Percentiles rank a stretch among this genome's conserved stretches.
These are phyloP conservation scores for Penicillium waksmanii DNA, from an alignment of 495 filamentous ascomycete species.

Conservation along the genomic window DNA sequence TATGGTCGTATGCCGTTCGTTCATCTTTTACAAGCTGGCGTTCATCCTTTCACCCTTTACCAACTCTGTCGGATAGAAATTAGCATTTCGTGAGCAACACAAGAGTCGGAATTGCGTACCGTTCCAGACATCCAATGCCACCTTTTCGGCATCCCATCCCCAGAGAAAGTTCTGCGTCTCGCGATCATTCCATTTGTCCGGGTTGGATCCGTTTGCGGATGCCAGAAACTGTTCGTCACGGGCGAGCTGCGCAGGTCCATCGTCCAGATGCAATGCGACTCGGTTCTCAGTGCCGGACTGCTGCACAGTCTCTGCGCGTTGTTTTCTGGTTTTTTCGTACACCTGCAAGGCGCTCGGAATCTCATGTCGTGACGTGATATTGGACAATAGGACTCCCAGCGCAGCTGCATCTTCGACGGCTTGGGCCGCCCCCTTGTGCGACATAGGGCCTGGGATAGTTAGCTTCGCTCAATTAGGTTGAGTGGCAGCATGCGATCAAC, in stretches of 20 bases:
- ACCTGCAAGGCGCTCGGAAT: conserved; percentile 46
- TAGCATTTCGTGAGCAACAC: conserved; percentile 7
- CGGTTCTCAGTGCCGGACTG: conserved; percentile 55
- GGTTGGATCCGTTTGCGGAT: conserved; percentile 42
- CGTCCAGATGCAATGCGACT: conserved; percentile 55
- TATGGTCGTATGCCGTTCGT: not conserved
- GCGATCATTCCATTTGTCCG: conserved; percentile 55
- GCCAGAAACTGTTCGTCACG: conserved; percentile 50
- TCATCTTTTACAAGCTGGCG: conserved; percentile 16
- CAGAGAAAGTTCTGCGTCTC: conserved; percentile 50
- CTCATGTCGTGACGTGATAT: conserved; percentile 41
- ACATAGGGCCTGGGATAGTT: conserved; percentile 42
- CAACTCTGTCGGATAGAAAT: not conserved
- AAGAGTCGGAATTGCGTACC: conserved; percentile 28
- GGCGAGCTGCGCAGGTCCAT: conserved; percentile 55
- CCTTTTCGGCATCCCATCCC: conserved; percentile 53
- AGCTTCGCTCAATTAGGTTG: not conserved
- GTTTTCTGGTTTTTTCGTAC: conserved; percentile 54
- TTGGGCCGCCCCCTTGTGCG: conserved; percentile 55
- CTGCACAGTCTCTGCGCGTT: conserved; percentile 55
- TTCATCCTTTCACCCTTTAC: conserved; percentile 9
- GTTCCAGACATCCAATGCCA: conserved; percentile 46
- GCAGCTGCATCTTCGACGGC: conserved; percentile 60
- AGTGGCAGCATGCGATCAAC: conserved; percentile 7
- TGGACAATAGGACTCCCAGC: conserved; percentile 49